Base-by-base conservation (phyloP, 2,329 filamentous ascomycete genomes). In the Coleophoma cylindrospora region DNA sequence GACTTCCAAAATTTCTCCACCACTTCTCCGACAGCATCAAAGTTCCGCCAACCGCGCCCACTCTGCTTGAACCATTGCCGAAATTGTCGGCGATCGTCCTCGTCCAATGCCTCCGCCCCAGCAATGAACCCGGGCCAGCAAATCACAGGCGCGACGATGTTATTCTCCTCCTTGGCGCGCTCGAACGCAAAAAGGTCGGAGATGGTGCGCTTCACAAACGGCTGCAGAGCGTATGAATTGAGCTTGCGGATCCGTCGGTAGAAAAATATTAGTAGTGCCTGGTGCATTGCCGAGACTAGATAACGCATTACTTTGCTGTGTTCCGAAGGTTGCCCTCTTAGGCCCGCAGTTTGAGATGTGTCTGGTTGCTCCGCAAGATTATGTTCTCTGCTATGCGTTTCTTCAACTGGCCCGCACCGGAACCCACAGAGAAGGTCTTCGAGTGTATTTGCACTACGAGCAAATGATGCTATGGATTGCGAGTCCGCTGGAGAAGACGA, bases 101-200 rank as follows among this genome's bases (percentile, higher is more conserved):
- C 27, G 17, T 37, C 19, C 34, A 47, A 36, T 10, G 45, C 45
- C 22, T 47, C 45, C 11, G 32, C 12, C 12, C 27, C 45, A 38
- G 45, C 45, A 38, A 47, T 47, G 45, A 47, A 47, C 4, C 43
- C 43, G 15, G 43, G 43, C 43, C 43, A 45, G 15, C 21, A 22
- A 15, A 45, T 22, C 10, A 22, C 43, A 32, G 43, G 21, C 13
- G 21, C 27, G 33, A 45, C 15, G 21, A 45, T 34, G 13, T 22
- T 32, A 34, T 34, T 21, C 21, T 45, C 43, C 3, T 32, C 21
- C 43, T 45, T 45, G 33, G 43, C 43, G 12, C 33, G 43, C 22
- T 45, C 11, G 15, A 32, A 32, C 14, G 21, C 33, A 22, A 14
- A 22, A 3, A 45, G 27, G 27, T 45, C 21, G 15, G 21, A 22